These are phyloP conservation scores for Colletotrichum karsti DNA, from an alignment of 2,329 filamentous ascomycete species.

Conservation along the genomic window DNA sequence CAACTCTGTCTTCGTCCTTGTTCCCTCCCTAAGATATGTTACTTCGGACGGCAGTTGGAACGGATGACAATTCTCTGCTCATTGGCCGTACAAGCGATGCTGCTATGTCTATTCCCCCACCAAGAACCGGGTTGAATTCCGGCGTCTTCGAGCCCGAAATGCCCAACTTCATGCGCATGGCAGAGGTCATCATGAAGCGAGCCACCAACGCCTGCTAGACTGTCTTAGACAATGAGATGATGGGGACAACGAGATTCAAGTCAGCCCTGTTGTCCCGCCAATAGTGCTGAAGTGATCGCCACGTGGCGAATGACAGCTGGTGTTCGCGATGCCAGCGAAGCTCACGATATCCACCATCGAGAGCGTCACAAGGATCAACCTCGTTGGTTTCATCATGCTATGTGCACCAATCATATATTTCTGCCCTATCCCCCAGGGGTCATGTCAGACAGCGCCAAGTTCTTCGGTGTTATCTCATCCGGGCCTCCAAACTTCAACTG, in stretches of 20 bases:
- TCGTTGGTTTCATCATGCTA: constrained; percentile 11
- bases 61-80: no score
- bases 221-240: not conserved
- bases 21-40: no score
- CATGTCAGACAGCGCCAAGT: not conserved
- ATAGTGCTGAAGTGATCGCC: not conserved
- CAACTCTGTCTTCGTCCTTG: no score
- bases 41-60: not conserved
- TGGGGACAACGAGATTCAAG: not conserved
- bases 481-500: no score
- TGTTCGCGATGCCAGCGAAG: constrained; percentile 1
- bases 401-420: not conserved
- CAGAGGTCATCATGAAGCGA: not conserved
- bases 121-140: not conserved
- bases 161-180: not conserved
- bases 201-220: not conserved
- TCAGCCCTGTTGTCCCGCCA: not conserved
- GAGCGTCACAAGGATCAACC: not conserved
- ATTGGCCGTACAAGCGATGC: not conserved
- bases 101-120: not conserved
- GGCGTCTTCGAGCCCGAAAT: not conserved
- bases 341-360: not conserved
- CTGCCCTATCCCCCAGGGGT: not conserved
- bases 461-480: not conserved
- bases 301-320: constrained; percentile 13